Percentiles rank a stretch among this genome's conserved stretches.
Conservation (phyloP, 2,329 filamentous ascomycete species). For the Penicillium thymicola region DNA sequence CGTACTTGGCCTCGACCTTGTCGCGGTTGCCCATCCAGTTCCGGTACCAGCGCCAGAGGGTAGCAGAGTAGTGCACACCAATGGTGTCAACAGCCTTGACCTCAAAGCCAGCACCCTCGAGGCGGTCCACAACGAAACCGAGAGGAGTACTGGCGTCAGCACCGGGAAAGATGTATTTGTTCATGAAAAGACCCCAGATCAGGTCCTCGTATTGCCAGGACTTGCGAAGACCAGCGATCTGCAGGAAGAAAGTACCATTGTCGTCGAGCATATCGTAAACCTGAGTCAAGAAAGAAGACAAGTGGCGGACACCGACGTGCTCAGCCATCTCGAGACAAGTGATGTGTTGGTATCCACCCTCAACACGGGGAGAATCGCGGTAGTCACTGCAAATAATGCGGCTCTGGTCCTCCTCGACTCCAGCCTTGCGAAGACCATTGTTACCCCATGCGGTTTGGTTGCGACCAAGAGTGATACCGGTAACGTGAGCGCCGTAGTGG, state of each 20-base stretch:
- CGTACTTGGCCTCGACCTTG: slow-evolving; percentile 93
- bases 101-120: slow-evolving; percentile 86
- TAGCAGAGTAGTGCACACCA: slow-evolving; percentile 95
- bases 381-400: slow-evolving; percentile 95
- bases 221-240: slow-evolving; percentile 91
- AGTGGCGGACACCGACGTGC: slow-evolving; percentile 92
- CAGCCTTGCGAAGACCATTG: slow-evolving; percentile 75
- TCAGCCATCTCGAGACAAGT: slow-evolving; percentile 98
- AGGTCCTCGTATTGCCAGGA: slow-evolving; percentile 97
- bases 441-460: slow-evolving; percentile 99
- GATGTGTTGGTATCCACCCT: slow-evolving; percentile 86
- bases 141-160: slow-evolving; percentile 93
- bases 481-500: slow-evolving; percentile 82
- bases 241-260: slow-evolving; percentile 92
- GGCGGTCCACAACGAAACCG: slow-evolving; percentile 76
- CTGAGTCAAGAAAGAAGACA: slow-evolving; percentile 76
- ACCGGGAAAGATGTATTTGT: slow-evolving; percentile 98
- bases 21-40: slow-evolving; percentile 96
- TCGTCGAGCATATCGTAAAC: slow-evolving; percentile 95
- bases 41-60: slow-evolving; percentile 96
- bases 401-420: slow-evolving; percentile 82
- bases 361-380: slow-evolving; percentile 80
- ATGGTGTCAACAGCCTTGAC: slow-evolving; percentile 90
- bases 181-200: slow-evolving; percentile 98
- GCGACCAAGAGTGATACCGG: slow-evolving; percentile 87